Conservation (phyloP, 768 basidiomycete genomes). For the Suillus subalutaceus region DNA sequence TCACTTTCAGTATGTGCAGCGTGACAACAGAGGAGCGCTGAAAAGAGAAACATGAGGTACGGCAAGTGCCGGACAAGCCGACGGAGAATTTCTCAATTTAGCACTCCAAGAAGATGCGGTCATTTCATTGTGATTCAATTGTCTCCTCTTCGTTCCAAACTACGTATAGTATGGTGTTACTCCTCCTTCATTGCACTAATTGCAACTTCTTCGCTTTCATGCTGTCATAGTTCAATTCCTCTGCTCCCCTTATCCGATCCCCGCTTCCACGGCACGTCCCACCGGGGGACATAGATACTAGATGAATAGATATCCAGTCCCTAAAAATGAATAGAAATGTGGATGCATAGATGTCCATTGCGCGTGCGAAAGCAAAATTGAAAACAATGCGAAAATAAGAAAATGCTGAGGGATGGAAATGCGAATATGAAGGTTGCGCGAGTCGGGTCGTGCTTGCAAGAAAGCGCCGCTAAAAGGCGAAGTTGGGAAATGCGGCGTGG, state of each 20-base stretch:
- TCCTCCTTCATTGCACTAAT: conserved; percentile 25
- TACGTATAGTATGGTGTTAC: conserved; percentile 21
- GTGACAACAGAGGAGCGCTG: neutral
- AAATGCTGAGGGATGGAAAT: conserved; percentile 26
- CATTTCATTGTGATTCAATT: conserved; percentile 39
- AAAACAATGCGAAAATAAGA: conserved; percentile 29
- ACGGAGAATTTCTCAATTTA: neutral
- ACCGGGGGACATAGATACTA: conserved; percentile 28
- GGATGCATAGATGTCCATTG: conserved; percentile 29
- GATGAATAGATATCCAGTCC: conserved; percentile 34
- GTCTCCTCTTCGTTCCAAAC: conserved; percentile 43
- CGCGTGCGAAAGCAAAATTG: conserved; percentile 19
- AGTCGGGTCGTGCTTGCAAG: neutral
- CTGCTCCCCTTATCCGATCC: conserved; percentile 11
- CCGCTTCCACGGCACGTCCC: conserved; percentile 18
- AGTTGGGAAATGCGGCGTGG: conserved; percentile 20
- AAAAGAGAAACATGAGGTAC: neutral
- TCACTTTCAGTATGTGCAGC: neutral
- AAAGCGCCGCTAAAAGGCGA: conserved; percentile 22
- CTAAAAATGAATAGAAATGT: conserved; percentile 26
- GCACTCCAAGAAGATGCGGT: conserved; percentile 21
- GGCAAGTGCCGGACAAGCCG: conserved; percentile 1
- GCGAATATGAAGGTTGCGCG: conserved; percentile 19
- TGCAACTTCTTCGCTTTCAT: conserved; percentile 15
- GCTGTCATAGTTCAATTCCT: conserved; percentile 17